Base-by-base conservation (phyloP, 2,329 filamentous ascomycete species). In the Aspergillus floridensis region DNA sequence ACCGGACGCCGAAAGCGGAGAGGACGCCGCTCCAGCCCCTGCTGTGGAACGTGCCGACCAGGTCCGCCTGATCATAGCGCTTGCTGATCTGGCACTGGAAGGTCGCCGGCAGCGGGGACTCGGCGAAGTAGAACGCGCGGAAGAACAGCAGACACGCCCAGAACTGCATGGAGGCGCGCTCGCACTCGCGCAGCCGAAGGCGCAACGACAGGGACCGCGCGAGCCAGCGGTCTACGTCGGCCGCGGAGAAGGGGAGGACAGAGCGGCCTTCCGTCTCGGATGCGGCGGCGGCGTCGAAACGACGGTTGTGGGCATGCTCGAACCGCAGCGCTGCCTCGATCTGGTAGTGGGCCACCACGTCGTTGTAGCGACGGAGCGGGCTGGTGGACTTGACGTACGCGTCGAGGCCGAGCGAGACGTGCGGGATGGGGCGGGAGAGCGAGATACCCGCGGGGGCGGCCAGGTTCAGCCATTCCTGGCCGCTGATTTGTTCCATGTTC, bases 341-440 rank as follows among this genome's bases (percentile, higher is more conserved):
- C 64, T 88, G 86, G 79, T 86, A 88, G 68, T 88, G 85, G 11
- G 80, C 75, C 49, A 88, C 77, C 68, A 88, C 79, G 70, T 88
- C 86, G 50, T 77, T 78, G 70, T 83, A 88, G 41, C 86, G 80
- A 53, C 86, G 82, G 22, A 88, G 76, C 1, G 86, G 86, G 66
- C 82, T 86, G 0, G 86, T 88, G 53, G 81, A 79, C 72, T 84
- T 86, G 59, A 80, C 72, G 66, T 88, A 88, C 26, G 77, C 69
- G 29, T 80, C 72, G 29, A 84, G 72, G 38, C 83, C 84, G 2
- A 87, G 73, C 7, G 80, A 70, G 4, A 73, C 70, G 65, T 88
- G 84, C 14, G 72, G 75, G 21, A 82, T 61, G 1, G 84, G 82
- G 3, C 67, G 73, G 2, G 79, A 80, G 35, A 79, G 76, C 16